Evolutionary conservation across 2,329 filamentous ascomycete species (phyloP).

Genomic region (Exophiala aquamarina): DNA sequence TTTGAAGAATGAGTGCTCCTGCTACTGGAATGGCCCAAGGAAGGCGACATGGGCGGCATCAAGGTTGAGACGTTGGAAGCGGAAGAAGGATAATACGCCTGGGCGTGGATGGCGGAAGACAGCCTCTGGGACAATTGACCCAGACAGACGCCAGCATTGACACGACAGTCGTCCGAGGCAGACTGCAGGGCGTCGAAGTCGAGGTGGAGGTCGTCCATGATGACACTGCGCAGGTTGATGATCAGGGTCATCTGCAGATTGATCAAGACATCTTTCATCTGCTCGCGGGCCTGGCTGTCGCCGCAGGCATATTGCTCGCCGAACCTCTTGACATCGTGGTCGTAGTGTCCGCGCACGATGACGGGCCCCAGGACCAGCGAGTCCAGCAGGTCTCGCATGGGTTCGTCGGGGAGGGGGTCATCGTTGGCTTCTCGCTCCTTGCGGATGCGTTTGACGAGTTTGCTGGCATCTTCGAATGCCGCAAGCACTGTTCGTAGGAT

Average conservation of each 20-base stretch:
- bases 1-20: conserved; percentile 23
- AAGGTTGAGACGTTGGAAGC: conserved; percentile 1
- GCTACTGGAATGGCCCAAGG: conserved; percentile 23
- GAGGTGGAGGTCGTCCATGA: conserved; percentile 32
- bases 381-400: conserved; percentile 32
- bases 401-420: conserved; percentile 16
- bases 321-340: conserved; percentile 34
- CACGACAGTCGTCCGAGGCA: conserved; percentile 38
- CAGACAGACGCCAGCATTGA: conserved; percentile 37
- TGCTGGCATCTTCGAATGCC: conserved; percentile 34
- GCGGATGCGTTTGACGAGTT: conserved; percentile 33
- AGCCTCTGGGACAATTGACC: conserved; percentile 37
- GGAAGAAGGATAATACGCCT: conserved; percentile 15
- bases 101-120: conserved; percentile 18
- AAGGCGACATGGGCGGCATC: conserved; percentile 18
- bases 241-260: conserved; percentile 38
- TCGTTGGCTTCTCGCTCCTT: conserved; percentile 11
- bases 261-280: conserved; percentile 41
- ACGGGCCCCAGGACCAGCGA: conserved; percentile 37
- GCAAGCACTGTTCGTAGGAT: conserved; percentile 29
- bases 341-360: conserved; percentile 39
- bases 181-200: conserved; percentile 35
- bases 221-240: conserved; percentile 33
- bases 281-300: conserved; percentile 38
- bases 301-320: conserved; percentile 37